Conservation (phyloP, 257 asterid genomes). For the Scutellaria barbata region DNA sequence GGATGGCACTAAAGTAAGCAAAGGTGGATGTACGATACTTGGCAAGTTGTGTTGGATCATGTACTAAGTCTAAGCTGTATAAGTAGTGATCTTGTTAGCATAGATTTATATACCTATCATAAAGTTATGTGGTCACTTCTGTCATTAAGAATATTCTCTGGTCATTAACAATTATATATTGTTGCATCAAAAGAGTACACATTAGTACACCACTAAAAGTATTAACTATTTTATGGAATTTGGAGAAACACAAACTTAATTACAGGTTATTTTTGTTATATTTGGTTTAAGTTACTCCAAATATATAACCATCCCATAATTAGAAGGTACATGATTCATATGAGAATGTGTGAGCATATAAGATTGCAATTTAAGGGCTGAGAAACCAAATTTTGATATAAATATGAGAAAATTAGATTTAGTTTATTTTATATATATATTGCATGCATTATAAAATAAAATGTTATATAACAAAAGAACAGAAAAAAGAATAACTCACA, state of each 20-base stretch:
- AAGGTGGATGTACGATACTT: neutral
- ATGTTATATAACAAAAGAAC: neutral
- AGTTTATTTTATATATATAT: no score
- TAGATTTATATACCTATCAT: neutral
- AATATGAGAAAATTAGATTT: no score
- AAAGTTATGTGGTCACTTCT: slow-evolving; percentile 7
- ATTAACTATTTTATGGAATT: neutral
- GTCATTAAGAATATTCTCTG: slow-evolving; percentile 24
- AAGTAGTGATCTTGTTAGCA: slow-evolving; percentile 15
- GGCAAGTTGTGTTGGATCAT: slow-evolving; percentile 20
- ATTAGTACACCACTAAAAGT: neutral
- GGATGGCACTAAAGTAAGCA: no score
- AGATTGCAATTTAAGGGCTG: no score
- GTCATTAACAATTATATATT: slow-evolving; percentile 7
- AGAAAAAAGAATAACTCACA: neutral
- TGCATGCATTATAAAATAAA: no score
- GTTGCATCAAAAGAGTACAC: neutral
- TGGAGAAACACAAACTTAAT: no score
- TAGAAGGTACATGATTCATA: no score
- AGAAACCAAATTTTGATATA: no score
- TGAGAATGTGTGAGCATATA: no score
- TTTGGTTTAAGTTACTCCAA: no score
- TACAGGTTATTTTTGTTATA: no score
- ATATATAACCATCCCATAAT: no score
- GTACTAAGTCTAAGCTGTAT: slow-evolving; percentile 6